Evolutionary conservation across 805 yeast species (phyloP).

Genomic region (Wickerhamiella occidentalis): DNA sequence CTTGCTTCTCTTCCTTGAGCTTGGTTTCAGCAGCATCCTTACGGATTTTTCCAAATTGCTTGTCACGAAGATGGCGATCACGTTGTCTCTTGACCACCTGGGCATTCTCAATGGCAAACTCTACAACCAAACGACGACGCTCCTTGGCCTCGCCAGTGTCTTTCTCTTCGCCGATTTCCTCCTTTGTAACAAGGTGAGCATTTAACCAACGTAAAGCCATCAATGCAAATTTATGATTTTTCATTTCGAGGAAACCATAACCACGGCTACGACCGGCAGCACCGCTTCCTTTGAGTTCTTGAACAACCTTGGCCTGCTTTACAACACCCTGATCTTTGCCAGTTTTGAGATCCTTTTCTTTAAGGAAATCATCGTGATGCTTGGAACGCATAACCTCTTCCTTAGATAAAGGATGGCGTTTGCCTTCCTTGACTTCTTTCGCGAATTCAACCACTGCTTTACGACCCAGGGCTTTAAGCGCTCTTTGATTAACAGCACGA

Average conservation of each 20-base stretch:
- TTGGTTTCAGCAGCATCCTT: slow-evolving; percentile 20
- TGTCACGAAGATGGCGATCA: slow-evolving; percentile 32
- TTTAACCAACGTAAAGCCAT: slow-evolving; percentile 97
- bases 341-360: slow-evolving; percentile 41
- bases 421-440: slow-evolving; percentile 60
- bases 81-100: slow-evolving; percentile 83
- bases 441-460: slow-evolving; percentile 93
- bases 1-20: slow-evolving; percentile 10
- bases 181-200: slow-evolving; percentile 69
- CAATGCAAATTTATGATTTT: slow-evolving; percentile 83
- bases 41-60: slow-evolving; percentile 21
- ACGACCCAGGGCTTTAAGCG: slow-evolving; percentile 83
- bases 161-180: slow-evolving; percentile 39
- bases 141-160: slow-evolving; percentile 24
- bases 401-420: slow-evolving; percentile 74
- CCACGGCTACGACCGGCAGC: slow-evolving; percentile 88
- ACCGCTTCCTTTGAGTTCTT: slow-evolving; percentile 83
- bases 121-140: slow-evolving; percentile 74
- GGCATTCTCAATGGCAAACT: slow-evolving; percentile 93
- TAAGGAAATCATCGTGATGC: slow-evolving; percentile 43
- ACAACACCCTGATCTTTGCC: slow-evolving; percentile 76
- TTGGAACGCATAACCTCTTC: slow-evolving; percentile 79
- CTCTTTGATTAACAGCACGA: slow-evolving; percentile 77
- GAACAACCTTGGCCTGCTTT: slow-evolving; percentile 82
- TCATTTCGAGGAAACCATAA: slow-evolving; percentile 86